phyloP scores from a whole-genome alignment of 1,284 basidiomycete species.

The Neolentinus lepideus region DNA sequence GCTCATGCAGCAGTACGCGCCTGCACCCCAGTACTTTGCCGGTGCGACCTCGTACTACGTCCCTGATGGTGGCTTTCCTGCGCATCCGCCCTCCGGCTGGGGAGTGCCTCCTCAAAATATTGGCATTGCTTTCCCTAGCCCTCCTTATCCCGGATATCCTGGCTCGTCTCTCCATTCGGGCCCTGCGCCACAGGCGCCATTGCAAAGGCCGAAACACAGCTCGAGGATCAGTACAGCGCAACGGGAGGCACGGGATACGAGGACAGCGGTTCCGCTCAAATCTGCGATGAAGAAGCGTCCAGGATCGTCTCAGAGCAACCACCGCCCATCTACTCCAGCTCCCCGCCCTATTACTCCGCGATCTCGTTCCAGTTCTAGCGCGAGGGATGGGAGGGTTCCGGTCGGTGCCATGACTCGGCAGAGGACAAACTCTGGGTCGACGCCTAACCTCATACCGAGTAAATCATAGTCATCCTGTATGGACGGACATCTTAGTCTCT shows the following conservation, averaged over 20 bases:
- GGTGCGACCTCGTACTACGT: neutral
- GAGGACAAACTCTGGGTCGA: conserved; percentile 24
- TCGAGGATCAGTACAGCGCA: neutral
- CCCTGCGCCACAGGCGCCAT: neutral
- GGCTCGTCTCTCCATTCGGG: neutral
- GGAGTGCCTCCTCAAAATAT: neutral
- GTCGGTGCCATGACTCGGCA: conserved; percentile 17
- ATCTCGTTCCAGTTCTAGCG: neutral
- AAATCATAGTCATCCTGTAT: neutral
- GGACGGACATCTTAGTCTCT: neutral
- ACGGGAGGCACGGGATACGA: neutral
- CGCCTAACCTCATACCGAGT: conserved; percentile 13
- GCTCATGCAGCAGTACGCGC: conserved; percentile 2
- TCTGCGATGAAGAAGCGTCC: conserved; percentile 50
- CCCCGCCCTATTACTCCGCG: conserved; percentile 3
- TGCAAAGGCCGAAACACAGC: neutral
- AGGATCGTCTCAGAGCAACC: conserved; percentile 11
- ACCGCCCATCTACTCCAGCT: conserved; percentile 3
- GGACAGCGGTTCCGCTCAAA: conserved; percentile 29
- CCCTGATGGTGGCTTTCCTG: neutral
- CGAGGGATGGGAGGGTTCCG: neutral
- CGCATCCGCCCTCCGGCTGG: neutral
- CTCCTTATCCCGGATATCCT: neutral
- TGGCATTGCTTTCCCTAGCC: neutral
- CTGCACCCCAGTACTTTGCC: neutral